Evolutionary conservation across 1,139 yeast species (phyloP).

Genomic region (Pichiaceae sp.): DNA sequence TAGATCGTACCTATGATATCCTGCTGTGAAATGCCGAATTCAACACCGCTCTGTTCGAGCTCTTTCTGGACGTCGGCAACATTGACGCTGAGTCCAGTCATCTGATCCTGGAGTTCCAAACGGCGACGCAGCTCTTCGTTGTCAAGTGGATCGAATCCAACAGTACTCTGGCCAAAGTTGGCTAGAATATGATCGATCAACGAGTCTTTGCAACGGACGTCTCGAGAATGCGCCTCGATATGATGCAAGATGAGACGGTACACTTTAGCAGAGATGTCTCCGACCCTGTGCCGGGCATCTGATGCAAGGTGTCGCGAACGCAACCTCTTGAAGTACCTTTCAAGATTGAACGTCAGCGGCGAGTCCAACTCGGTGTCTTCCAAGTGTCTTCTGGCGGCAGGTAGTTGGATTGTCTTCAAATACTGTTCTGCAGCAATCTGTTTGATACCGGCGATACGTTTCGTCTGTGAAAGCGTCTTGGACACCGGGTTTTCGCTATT

Average conservation of each 20-base stretch:
- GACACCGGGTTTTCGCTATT: conserved; percentile 27
- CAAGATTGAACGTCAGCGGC: conserved; percentile 55
- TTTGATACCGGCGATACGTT: conserved; percentile 57
- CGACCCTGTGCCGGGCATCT: conserved; percentile 62
- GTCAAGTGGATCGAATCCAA: conserved; percentile 22
- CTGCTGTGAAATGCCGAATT: conserved; percentile 17
- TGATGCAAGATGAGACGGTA: conserved; percentile 50
- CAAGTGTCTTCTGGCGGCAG: conserved; percentile 17
- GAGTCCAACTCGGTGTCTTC: conserved; percentile 13
- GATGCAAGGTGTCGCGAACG: conserved; percentile 58
- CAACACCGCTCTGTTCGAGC: conserved; percentile 29
- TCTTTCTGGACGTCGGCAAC: conserved; percentile 45
- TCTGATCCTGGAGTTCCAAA: conserved; percentile 19
- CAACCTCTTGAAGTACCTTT: conserved; percentile 58
- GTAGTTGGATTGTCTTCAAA: conserved; percentile 3
- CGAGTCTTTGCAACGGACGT: conserved; percentile 21
- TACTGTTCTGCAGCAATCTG: conserved; percentile 38
- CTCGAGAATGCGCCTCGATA: conserved; percentile 51
- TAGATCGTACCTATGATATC: conserved; percentile 44
- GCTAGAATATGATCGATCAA: conserved; percentile 19
- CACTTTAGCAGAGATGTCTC: conserved; percentile 57
- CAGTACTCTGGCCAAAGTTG: conserved; percentile 20
- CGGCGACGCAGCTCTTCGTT: conserved; percentile 13
- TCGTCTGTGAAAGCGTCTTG: conserved; percentile 43
- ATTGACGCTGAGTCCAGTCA: conserved; percentile 29